A percentile compares a stretch with the other conserved stretches of the same genome.
Conservation (phyloP, 371 early-diverging fungal species). For the Actinomucor elegans region DNA sequence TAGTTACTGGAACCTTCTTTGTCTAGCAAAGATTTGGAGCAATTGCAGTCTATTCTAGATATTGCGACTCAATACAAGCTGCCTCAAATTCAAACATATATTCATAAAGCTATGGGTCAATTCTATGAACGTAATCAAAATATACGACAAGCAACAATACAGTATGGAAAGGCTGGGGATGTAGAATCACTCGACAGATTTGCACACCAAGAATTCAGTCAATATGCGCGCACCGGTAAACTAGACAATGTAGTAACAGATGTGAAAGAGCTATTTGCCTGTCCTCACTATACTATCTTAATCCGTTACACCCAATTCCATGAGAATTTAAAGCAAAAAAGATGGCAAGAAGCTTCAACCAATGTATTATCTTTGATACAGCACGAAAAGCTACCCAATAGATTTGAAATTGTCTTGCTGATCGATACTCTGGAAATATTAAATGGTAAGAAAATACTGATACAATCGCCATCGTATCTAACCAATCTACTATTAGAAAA, state of each 20-base stretch:
- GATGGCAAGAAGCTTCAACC: conserved; percentile 9
- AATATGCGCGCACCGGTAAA: conserved; percentile 22
- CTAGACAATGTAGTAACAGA: conserved; percentile 13
- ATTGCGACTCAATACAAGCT: neutral
- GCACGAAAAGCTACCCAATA: conserved; percentile 2
- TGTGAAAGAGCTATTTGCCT: conserved; percentile 6
- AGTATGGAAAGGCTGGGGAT: conserved; percentile 28
- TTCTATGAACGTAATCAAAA: conserved; percentile 18
- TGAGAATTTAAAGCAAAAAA: conserved; percentile 2
- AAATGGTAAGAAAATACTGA: conserved; percentile 5
- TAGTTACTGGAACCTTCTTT: neutral
- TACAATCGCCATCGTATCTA: no score
- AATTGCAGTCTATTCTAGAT: neutral
- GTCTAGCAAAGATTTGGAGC: neutral
- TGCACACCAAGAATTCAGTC: conserved; percentile 13
- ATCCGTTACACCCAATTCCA: conserved; percentile 18
- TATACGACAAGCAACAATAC: conserved; percentile 13
- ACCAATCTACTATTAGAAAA: neutral
- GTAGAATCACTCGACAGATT: conserved; percentile 20
- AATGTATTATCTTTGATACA: neutral
- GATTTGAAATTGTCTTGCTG: conserved; percentile 14
- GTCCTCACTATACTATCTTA: conserved; percentile 24
- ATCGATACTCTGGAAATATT: conserved; percentile 13
- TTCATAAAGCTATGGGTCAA: conserved; percentile 14
- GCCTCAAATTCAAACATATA: neutral